Percentiles rank a stretch among this genome's conserved stretches.
Conservation (phyloP, 768 basidiomycete genomes). For the Pleurotus giganteus region DNA sequence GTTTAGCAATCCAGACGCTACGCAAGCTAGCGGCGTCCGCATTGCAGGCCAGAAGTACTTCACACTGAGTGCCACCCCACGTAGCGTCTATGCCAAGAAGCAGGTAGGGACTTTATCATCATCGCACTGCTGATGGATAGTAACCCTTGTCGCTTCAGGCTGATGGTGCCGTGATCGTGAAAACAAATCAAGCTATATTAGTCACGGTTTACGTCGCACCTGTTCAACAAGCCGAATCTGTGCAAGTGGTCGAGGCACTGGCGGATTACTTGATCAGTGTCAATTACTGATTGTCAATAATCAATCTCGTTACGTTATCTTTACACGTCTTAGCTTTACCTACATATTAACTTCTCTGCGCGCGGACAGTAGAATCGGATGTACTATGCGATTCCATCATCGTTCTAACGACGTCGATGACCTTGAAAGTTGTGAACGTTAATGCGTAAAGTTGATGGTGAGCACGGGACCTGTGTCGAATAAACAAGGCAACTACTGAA, state of each 20-base stretch:
- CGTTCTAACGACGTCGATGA: too few species aligned
- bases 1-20: constrained; percentile 36
- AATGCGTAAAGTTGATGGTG: too few species aligned
- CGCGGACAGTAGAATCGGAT: not conserved
- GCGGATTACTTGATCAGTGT: constrained; percentile 75
- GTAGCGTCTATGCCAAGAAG: constrained; percentile 77
- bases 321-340: not conserved
- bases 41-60: constrained; percentile 74
- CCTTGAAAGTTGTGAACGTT: too few species aligned
- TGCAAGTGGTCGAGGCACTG: constrained; percentile 60
- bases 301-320: not conserved
- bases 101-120: constrained; percentile 42
- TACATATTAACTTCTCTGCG: not conserved
- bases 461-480: too few species aligned
- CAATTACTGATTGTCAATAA: constrained; percentile 36
- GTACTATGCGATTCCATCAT: not conserved
- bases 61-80: constrained; percentile 43
- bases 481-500: too few species aligned
- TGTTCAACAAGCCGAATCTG: constrained; percentile 63
- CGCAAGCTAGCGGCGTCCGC: constrained; percentile 59
- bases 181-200: constrained; percentile 84
- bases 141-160: constrained; percentile 38
- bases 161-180: constrained; percentile 72
- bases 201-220: constrained; percentile 74
- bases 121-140: constrained; percentile 4